A percentile compares a stretch with the other conserved stretches of the same genome.
Evolutionary conservation across 495 filamentous ascomycete species (phyloP).

Genomic region (Schizothecium vesticola): DNA sequence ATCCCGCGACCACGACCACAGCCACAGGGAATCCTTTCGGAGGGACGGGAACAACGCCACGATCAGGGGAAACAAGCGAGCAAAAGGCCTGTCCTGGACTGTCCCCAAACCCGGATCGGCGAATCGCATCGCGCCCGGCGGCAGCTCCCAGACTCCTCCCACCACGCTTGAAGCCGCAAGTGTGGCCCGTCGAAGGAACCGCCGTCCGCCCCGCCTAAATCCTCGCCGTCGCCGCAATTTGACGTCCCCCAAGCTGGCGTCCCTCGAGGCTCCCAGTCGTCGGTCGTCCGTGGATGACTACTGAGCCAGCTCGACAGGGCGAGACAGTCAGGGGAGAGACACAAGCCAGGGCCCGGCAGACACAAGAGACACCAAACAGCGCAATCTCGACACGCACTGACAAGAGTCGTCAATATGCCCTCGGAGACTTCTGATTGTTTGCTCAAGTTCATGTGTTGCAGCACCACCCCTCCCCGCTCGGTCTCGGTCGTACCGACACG

Average conservation of each 20-base stretch:
- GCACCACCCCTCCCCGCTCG: neutral
- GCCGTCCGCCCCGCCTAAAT: constrained; percentile 1
- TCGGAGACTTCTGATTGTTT: neutral
- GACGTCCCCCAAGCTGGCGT: neutral
- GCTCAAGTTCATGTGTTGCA: neutral
- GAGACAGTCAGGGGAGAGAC: neutral
- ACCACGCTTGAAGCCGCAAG: neutral
- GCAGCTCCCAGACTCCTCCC: neutral
- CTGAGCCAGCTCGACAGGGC: neutral
- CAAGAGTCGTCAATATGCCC: neutral
- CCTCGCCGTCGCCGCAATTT: neutral
- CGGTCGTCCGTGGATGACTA: neutral
- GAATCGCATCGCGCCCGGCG: constrained; percentile 2
- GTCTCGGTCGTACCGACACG: neutral
- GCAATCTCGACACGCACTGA: neutral
- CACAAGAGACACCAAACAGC: neutral
- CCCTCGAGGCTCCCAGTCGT: neutral
- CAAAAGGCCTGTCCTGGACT: neutral
- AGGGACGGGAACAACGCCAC: neutral
- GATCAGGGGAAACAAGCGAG: neutral
- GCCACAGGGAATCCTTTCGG: neutral
- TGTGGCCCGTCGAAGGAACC: neutral
- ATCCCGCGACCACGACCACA: neutral
- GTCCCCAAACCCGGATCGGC: constrained; percentile 3
- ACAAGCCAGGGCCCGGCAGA: neutral